Base-by-base conservation (phyloP, 73 alveolate species). In the Effrenium voratum region DNA sequence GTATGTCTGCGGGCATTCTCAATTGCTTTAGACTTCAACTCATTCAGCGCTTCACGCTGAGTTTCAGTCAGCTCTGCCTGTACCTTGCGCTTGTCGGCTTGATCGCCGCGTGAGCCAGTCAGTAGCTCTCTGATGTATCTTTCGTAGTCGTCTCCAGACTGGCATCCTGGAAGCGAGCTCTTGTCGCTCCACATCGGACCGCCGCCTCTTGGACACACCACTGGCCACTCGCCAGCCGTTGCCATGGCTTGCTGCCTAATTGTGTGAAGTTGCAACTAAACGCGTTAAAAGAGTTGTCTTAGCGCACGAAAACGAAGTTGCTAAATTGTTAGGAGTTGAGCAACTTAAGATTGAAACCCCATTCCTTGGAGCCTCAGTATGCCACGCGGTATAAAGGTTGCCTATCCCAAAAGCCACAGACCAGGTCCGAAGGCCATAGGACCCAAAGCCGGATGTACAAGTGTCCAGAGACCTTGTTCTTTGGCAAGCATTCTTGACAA, bases 231-330 rank as follows among this genome's bases (percentile, higher is more conserved):
- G 26, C 41, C 49, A 15, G 46, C 46, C 36, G 13, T 34, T 72
- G 83, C 83, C 83, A 72, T 72, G 36, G 83, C 83, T 32, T 32
- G n/a, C n/a, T n/a, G n/a, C n/a, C n/a, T n/a, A n/a, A n/a, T n/a
- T n/a, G n/a, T n/a, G n/a, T n/a, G n/a, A n/a, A n/a, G n/a, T n/a
- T n/a, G n/a, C n/a, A n/a, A n/a, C n/a, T n/a, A n/a, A n/a, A n/a
- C n/a, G n/a, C n/a, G n/a, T n/a, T n/a, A n/a, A n/a, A n/a, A n/a
- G n/a, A n/a, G n/a, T n/a, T n/a, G n/a, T n/a, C n/a, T n/a, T n/a
- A n/a, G n/a, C n/a, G n/a, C n/a, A n/a, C n/a, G n/a, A n/a, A n/a
- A n/a, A n/a, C n/a, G n/a, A n/a, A n/a, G n/a, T n/a, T n/a, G n/a
- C n/a, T n/a, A n/a, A n/a, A n/a, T n/a, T n/a, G n/a, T n/a, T n/a